Evolutionary conservation across 1,139 yeast genomes (phyloP), one percentile per base, ranked within the genome.

Genomic region (Blastobotrys aristatus): DNA sequence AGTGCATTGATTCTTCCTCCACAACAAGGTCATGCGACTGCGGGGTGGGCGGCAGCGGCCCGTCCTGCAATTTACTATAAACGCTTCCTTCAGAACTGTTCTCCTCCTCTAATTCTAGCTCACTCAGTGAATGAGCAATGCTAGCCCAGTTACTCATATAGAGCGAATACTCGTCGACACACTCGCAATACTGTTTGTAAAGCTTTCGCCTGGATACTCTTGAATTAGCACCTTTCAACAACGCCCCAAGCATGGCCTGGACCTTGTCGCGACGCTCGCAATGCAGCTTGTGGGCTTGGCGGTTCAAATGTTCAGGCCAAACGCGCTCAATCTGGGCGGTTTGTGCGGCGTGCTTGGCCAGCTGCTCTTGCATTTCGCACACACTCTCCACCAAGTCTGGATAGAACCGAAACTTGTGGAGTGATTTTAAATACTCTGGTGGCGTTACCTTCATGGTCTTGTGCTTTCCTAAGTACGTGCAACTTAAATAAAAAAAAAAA

Each of bases 61-160:
- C 32, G 14, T 30, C 13, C n/a, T 30, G n/a, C 32, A 7, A 7
- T n/a, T 30, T n/a, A n/a, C n/a, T n/a, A n/a, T n/a, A n/a, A n/a
- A n/a, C n/a, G n/a, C n/a, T n/a, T n/a, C n/a, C n/a, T n/a, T n/a
- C n/a, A n/a, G n/a, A n/a, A n/a, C n/a, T n/a, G n/a, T n/a, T 13
- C 32, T 30, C 32, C 16, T 30, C 16, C 36, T 14, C 6, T 33
- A 6, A 27, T 38, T 7, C 22, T 38, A 35, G n/a, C 17, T 21
- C 29, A 11, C 20, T 27, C 27, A 35, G 16, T 8, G 16, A 8
- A 21, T 35, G 26, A 8, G 39, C 39, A 35, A 35, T 35, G 4
- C 4, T 18, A 7, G 17, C 39, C 39, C 39, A 35, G 20, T 22
- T 35, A 27, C 10, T 35, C 39, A 35, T 35, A 16, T 35, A 35